Evolutionary conservation across 352 stramenopile genomes (phyloP).

Genomic region (Globisporangium viniferum): DNA sequence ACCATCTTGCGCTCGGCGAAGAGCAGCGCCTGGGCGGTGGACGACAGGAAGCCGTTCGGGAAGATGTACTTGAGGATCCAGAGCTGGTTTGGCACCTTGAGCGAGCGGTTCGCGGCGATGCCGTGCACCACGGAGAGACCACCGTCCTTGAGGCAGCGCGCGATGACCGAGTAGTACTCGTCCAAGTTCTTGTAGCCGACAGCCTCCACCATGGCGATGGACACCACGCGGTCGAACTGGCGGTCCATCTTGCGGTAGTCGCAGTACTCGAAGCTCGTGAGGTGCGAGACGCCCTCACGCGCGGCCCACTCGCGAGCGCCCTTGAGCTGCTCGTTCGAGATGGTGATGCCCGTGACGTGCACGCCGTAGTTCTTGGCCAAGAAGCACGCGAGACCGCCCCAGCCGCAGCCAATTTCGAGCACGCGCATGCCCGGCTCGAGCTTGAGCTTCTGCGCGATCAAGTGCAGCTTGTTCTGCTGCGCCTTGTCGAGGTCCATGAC

Average conservation of each 20-base stretch:
- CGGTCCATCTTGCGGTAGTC: slow-evolving; percentile 89
- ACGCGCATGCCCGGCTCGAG: slow-evolving; percentile 81
- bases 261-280: slow-evolving; percentile 88
- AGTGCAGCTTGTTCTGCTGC: slow-evolving; percentile 84
- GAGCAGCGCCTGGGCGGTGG: slow-evolving; percentile 65
- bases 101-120: slow-evolving; percentile 80
- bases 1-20: slow-evolving; percentile 80
- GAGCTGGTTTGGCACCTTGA: slow-evolving; percentile 78
- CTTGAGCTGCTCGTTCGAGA: slow-evolving; percentile 90
- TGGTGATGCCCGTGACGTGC: slow-evolving; percentile 87
- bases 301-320: slow-evolving; percentile 74
- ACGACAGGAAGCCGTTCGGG: slow-evolving; percentile 85
- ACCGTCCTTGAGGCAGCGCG: slow-evolving; percentile 78
- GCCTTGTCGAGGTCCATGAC: slow-evolving; percentile 76
- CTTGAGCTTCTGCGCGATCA: slow-evolving; percentile 87
- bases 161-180: slow-evolving; percentile 82
- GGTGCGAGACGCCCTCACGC: slow-evolving; percentile 74
- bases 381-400: slow-evolving; percentile 87
- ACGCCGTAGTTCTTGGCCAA: slow-evolving; percentile 85
- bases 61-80: slow-evolving; percentile 93
- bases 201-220: slow-evolving; percentile 88
- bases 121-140: slow-evolving; percentile 80
- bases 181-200: slow-evolving; percentile 88
- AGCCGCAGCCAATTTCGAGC: slow-evolving; percentile 88
- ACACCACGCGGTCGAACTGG: slow-evolving; percentile 87